Conservation (phyloP, 2,329 filamentous ascomycete species). For the Monosporascus sp. region DNA sequence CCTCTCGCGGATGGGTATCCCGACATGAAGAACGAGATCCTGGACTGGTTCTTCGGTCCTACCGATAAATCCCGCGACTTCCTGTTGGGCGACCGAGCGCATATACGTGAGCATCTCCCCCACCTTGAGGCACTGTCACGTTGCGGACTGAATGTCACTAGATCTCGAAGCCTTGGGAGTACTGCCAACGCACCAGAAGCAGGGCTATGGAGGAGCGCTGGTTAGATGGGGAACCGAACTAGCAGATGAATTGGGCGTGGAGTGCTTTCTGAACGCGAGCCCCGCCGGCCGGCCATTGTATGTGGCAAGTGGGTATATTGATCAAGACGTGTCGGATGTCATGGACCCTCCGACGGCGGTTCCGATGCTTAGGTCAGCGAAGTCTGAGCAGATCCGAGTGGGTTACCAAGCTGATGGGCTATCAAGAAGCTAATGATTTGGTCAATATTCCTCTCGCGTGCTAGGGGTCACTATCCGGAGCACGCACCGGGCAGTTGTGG, state of each 20-base stretch:
- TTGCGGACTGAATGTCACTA: not conserved
- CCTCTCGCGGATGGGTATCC: not conserved
- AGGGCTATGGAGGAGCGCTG: slow-evolving; percentile 8
- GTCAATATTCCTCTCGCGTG: too few relatives aligned
- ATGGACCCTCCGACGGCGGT: not conserved
- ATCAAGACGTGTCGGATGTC: slow-evolving; percentile 6
- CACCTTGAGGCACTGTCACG: not conserved
- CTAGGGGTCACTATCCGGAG: too few relatives aligned
- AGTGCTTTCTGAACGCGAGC: slow-evolving; percentile 11
- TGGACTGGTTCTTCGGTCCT: not conserved
- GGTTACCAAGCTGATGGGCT: not conserved
- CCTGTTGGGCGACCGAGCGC: not conserved
- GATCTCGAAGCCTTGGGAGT: slow-evolving; percentile 10
- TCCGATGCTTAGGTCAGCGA: slow-evolving; percentile 9
- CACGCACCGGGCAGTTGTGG: too few relatives aligned
- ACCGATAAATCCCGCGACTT: not conserved
- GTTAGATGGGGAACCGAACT: slow-evolving; percentile 9
- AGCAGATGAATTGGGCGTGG: slow-evolving; percentile 9
- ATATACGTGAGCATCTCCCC: not conserved
- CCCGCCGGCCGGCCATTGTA: slow-evolving; percentile 6
- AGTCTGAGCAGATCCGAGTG: not conserved
- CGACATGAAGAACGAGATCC: not conserved
- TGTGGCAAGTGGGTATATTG: slow-evolving; percentile 9
- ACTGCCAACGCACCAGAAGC: slow-evolving; percentile 4
- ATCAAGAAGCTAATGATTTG: too few relatives aligned